These are phyloP conservation scores for Aspergillus haitiensis DNA, from an alignment of 495 filamentous ascomycete species.

Conservation along the genomic window DNA sequence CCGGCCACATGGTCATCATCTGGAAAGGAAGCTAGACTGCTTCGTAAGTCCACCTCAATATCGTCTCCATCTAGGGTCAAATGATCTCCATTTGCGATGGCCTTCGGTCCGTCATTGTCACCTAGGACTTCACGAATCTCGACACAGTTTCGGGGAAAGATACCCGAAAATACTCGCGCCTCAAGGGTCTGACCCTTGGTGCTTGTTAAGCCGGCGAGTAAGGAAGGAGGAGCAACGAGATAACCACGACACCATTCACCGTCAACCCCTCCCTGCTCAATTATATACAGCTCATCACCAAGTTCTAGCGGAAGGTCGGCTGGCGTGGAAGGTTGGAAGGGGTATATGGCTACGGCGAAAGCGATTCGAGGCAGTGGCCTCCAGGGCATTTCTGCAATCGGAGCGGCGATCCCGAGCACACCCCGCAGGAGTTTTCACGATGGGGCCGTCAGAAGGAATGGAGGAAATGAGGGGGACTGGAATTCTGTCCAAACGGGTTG, in stretches of 20 bases:
- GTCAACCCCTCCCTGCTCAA: conserved; percentile 86
- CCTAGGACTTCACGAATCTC: conserved; percentile 76
- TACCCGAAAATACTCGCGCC: conserved; percentile 92
- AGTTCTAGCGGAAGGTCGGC: conserved; percentile 96
- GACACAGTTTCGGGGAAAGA: conserved; percentile 92
- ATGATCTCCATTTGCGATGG: conserved; percentile 36
- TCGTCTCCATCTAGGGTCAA: conserved; percentile 30
- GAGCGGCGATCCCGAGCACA: conserved; percentile 24
- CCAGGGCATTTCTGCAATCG: conserved; percentile 77
- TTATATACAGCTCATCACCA: conserved; percentile 97
- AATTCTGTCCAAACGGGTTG: conserved; percentile 28
- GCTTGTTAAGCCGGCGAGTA: conserved; percentile 89
- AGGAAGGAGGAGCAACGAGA: conserved; percentile 86
- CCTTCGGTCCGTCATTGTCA: conserved; percentile 49
- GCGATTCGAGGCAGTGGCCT: conserved; percentile 93
- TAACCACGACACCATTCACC: conserved; percentile 94
- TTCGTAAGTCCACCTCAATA: conserved; percentile 24
- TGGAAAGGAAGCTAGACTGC: conserved; percentile 34
- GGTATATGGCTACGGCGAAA: conserved; percentile 92
- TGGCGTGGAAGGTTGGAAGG: conserved; percentile 80
- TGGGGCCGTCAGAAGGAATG: conserved; percentile 22
- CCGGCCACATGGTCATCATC: conserved; percentile 29
- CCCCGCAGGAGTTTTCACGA: conserved; percentile 26
- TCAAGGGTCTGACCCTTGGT: conserved; percentile 91
- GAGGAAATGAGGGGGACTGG: conserved; percentile 14